Percentiles rank a stretch among this genome's conserved stretches.
Evolutionary conservation across 2,329 filamentous ascomycete genomes (phyloP).

Genomic region (Clarireedia homoeocarpa): DNA sequence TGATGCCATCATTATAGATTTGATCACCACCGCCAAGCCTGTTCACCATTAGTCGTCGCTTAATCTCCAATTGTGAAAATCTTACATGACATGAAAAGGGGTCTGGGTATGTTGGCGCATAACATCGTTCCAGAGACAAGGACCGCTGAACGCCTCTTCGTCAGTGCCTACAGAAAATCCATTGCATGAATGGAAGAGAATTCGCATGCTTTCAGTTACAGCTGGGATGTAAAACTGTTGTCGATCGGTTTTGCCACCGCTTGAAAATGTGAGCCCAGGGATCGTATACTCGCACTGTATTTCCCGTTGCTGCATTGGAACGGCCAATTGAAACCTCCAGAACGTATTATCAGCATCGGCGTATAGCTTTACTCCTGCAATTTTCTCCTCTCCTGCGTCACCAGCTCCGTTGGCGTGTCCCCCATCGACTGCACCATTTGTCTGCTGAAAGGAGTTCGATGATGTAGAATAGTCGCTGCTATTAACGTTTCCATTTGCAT

Average conservation of each 20-base stretch:
- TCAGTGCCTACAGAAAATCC: conserved; percentile 88
- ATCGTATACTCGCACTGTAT: conserved; percentile 73
- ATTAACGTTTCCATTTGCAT: conserved; percentile 24
- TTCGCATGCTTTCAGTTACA: conserved; percentile 80
- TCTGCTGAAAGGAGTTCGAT: not conserved
- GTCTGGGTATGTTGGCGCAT: conserved; percentile 67
- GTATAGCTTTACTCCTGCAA: conserved; percentile 55
- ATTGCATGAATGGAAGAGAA: conserved; percentile 98
- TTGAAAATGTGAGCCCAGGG: conserved; percentile 54
- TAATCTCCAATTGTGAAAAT: conserved; percentile 37
- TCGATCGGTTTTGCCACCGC: conserved; percentile 45
- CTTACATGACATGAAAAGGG: conserved; percentile 85
- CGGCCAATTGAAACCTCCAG: conserved; percentile 80
- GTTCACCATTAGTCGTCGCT: conserved; percentile 9
- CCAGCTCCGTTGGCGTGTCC: not conserved
- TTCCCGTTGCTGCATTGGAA: conserved; percentile 66
- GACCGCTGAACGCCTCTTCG: conserved; percentile 77
- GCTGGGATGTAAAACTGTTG: conserved; percentile 84
- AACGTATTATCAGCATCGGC: conserved; percentile 68
- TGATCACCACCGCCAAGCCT: conserved; percentile 91
- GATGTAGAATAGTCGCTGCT: conserved; percentile 28
- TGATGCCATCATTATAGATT: conserved; percentile 91
- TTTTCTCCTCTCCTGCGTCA: conserved; percentile 24
- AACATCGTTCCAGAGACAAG: conserved; percentile 94
- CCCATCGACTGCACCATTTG: not conserved